phyloP scores from a whole-genome alignment of 345 rosid species.

The Salix arbutifolia region DNA sequence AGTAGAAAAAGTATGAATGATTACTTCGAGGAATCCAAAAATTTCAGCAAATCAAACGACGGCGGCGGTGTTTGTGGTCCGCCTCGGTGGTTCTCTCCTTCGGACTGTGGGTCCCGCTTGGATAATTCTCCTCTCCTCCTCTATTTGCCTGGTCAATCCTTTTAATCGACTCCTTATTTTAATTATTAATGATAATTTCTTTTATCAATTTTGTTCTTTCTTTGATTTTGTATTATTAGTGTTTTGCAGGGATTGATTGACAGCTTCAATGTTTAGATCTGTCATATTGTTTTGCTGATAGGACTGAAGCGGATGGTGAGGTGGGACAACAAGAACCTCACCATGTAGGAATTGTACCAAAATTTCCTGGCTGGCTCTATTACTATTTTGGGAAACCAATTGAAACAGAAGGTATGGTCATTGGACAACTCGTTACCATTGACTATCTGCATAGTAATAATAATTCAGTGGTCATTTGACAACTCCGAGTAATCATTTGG shows the following conservation, averaged over 20 bases:
- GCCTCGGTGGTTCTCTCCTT: slow-evolving; percentile 69
- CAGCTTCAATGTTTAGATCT: neutral
- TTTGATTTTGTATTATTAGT: too few species aligned
- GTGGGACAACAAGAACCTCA: slow-evolving; percentile 45
- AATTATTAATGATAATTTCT: too few species aligned
- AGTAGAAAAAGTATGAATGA: slow-evolving; percentile 33
- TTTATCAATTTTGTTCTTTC: too few species aligned
- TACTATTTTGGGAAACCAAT: slow-evolving; percentile 75
- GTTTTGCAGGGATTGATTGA: slow-evolving; percentile 41
- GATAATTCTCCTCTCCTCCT: slow-evolving; percentile 48
- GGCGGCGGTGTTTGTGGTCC: slow-evolving; percentile 31
- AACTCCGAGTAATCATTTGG: too few species aligned
- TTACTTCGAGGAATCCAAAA: slow-evolving; percentile 35
- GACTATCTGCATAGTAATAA: too few species aligned
- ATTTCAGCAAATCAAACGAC: slow-evolving; percentile 28
- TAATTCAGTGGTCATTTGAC: too few species aligned
- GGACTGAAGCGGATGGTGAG: slow-evolving; percentile 48
- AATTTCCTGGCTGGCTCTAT: slow-evolving; percentile 71
- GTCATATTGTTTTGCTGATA: slow-evolving; percentile 16
- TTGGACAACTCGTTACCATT: neutral
- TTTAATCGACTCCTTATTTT: too few species aligned
- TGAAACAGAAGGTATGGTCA: slow-evolving; percentile 50
- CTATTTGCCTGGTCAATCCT: slow-evolving; percentile 41
- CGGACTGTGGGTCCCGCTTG: slow-evolving; percentile 34
- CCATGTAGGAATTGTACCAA: slow-evolving; percentile 57